Evolutionary conservation across 768 basidiomycete genomes (phyloP).

Genomic region (Lentinula sp.): DNA sequence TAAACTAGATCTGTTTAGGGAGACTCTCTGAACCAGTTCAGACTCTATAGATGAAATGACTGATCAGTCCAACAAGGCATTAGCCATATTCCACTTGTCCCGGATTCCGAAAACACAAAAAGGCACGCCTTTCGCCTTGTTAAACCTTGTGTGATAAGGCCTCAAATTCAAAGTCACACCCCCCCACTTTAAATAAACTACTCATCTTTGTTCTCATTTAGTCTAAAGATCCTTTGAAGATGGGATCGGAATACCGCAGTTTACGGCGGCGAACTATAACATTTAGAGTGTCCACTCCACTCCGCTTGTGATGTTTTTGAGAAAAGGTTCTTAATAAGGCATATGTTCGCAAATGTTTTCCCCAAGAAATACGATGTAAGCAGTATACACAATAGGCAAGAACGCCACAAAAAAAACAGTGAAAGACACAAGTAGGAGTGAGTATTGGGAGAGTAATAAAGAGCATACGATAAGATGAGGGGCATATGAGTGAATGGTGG

Average conservation of each 20-base stretch:
- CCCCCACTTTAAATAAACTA: no score
- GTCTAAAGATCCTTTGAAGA: not conserved
- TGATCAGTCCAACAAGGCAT: no score
- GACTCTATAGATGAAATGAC: not conserved
- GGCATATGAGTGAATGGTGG: constrained; percentile 13
- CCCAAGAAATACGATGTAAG: not conserved
- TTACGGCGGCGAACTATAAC: not conserved
- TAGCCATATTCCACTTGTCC: not conserved
- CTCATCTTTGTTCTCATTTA: no score
- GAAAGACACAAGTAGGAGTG: constrained; percentile 1
- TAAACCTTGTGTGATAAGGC: not conserved
- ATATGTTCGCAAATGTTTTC: not conserved
- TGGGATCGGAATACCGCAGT: not conserved
- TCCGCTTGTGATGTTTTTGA: no score
- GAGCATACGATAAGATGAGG: constrained; percentile 16
- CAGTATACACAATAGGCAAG: not conserved
- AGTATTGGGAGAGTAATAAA: constrained; percentile 15
- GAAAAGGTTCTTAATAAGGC: not conserved
- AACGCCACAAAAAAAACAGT: not conserved
- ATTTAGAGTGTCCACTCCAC: not conserved
- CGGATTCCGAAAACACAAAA: not conserved
- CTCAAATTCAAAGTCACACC: no score
- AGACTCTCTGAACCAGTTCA: not conserved
- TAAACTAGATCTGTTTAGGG: no score
- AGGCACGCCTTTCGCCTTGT: not conserved